These are phyloP conservation scores for Purpureocillium lavendulum DNA, from an alignment of 2,329 filamentous ascomycete genomes.

Conservation along the genomic window DNA sequence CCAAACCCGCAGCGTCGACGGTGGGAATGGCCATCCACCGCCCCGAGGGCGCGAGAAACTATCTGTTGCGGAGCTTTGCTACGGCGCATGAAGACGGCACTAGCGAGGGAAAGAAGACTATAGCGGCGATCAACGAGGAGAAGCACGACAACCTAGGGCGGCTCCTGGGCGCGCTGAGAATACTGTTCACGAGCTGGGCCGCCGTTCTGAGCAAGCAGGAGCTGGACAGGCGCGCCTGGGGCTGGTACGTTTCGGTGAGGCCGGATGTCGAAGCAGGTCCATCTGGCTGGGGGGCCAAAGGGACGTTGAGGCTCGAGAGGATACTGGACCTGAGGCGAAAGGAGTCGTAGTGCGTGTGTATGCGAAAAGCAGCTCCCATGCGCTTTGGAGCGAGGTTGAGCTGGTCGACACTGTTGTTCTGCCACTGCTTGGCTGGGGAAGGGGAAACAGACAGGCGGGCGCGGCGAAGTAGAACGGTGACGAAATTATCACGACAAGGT, in stretches of 20 bases:
- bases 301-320: conserved; percentile 53
- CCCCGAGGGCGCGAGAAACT: conserved; percentile 58
- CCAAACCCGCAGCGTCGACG: conserved; percentile 29
- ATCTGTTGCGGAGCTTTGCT: conserved; percentile 52
- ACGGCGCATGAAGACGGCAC: conserved; percentile 19
- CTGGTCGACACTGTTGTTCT: too few species aligned
- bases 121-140: conserved; percentile 43
- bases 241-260: conserved; percentile 70
- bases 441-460: too few species aligned
- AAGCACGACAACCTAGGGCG: conserved; percentile 62
- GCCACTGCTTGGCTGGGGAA: too few species aligned
- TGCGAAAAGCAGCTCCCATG: too few species aligned
- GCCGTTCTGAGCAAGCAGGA: conserved; percentile 53
- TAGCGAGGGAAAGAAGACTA: conserved; percentile 37
- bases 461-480: too few species aligned
- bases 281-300: conserved; percentile 79
- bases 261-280: conserved; percentile 68
- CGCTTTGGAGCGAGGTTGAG: too few species aligned
- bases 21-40: conserved; percentile 63
- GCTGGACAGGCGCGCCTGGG: conserved; percentile 69
- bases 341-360: conserved; percentile 1
- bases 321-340: conserved; percentile 51
- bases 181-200: conserved; percentile 69
- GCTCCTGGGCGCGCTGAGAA: conserved; percentile 61
- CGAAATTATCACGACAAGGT: too few species aligned